Evolutionary conservation across 2,329 filamentous ascomycete genomes (phyloP).

Genomic region (Diaporthe longicolla): DNA sequence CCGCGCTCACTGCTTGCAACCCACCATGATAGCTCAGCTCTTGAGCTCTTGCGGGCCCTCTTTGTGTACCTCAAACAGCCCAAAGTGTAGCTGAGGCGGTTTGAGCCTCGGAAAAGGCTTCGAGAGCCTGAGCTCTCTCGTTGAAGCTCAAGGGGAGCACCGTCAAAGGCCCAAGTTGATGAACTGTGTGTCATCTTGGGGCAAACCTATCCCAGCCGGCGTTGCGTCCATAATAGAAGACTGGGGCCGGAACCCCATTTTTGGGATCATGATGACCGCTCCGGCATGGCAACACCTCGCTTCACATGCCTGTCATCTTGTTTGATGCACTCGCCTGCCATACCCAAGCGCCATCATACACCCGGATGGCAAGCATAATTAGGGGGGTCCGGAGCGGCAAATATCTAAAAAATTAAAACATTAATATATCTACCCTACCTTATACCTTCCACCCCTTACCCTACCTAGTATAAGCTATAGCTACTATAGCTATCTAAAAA

Average conservation of each 20-base stretch:
- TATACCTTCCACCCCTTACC: too few relatives aligned
- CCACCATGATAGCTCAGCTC: neutral
- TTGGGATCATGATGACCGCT: too few relatives aligned
- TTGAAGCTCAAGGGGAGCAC: neutral
- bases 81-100: neutral
- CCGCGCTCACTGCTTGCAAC: neutral
- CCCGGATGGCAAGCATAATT: too few relatives aligned
- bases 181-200: too few relatives aligned
- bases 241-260: neutral
- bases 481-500: too few relatives aligned
- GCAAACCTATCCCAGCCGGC: neutral
- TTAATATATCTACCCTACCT: too few relatives aligned
- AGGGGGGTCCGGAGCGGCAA: too few relatives aligned
- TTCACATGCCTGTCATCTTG: neutral
- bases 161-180: neutral
- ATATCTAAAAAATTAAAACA: too few relatives aligned
- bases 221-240: too few relatives aligned
- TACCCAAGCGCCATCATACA: neutral
- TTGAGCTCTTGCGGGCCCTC: neutral
- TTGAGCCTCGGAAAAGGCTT: neutral
- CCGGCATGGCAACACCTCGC: neutral
- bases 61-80: neutral
- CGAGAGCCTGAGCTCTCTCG: neutral
- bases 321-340: neutral
- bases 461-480: too few relatives aligned